Evolutionary conservation across 148 eudicot species (phyloP).

Genomic region (Nepenthes mirabilis): DNA sequence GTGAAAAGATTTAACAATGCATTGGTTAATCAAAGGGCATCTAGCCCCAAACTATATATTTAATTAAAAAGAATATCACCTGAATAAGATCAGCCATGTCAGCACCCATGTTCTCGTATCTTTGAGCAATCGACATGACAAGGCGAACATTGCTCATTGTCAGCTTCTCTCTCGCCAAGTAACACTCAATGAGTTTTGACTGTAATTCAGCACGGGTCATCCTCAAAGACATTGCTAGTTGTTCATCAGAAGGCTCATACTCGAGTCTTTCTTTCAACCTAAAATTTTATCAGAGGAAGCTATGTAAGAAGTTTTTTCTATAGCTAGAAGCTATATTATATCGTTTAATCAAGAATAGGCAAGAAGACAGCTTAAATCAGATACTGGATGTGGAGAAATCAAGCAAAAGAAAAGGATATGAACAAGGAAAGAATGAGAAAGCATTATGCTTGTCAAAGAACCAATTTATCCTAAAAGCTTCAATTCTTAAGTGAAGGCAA

Average conservation of each 20-base stretch:
- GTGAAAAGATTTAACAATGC: background rate
- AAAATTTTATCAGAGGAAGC: constrained; percentile 11
- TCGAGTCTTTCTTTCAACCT: constrained; percentile 75
- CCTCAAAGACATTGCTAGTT: constrained; percentile 59
- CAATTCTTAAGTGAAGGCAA: too few relatives aligned
- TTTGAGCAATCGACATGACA: constrained; percentile 91
- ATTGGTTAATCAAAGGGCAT: background rate
- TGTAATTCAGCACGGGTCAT: constrained; percentile 57
- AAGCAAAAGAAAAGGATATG: background rate
- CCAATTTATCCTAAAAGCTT: too few relatives aligned
- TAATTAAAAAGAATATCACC: constrained; percentile 24
- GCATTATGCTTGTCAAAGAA: too few relatives aligned
- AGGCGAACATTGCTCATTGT: constrained; percentile 94
- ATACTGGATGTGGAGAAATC: background rate
- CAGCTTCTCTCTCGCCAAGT: constrained; percentile 83
- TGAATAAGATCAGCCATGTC: constrained; percentile 93
- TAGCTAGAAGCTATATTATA: background rate
- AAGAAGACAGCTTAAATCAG: background rate
- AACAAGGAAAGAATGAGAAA: background rate
- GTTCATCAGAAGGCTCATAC: constrained; percentile 83
- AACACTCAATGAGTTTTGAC: constrained; percentile 54
- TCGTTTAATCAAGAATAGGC: background rate
- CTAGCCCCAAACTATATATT: background rate
- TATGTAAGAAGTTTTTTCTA: too few relatives aligned
- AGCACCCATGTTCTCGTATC: constrained; percentile 84